These are phyloP conservation scores for Halophytophthora polymorphica DNA, from an alignment of 352 stramenopile genomes.

Conservation along the genomic window DNA sequence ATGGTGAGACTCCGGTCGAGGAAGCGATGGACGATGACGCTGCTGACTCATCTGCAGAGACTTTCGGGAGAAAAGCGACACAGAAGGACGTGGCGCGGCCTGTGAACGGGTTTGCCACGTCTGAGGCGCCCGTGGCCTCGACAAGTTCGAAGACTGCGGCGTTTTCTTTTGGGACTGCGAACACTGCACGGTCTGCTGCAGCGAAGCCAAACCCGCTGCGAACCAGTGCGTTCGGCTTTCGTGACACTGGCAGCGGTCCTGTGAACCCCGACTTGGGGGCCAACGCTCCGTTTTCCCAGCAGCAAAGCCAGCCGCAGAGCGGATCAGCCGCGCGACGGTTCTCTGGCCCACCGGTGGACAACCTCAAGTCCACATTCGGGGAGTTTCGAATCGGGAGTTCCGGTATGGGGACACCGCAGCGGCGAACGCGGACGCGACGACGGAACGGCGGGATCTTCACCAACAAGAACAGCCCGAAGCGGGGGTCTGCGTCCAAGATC, in stretches of 20 bases:
- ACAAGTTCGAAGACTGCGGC: not conserved
- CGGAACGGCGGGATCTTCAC: constrained; percentile 34
- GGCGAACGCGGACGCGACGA: constrained; percentile 5
- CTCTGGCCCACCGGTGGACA: constrained; percentile 1
- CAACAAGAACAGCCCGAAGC: constrained; percentile 22
- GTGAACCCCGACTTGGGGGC: not conserved
- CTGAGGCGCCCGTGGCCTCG: not conserved
- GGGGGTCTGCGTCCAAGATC: constrained; percentile 9
- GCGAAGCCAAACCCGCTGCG: constrained; percentile 1
- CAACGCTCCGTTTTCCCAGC: constrained; percentile 14
- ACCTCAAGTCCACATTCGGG: constrained; percentile 5
- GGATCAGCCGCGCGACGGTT: constrained; percentile 2
- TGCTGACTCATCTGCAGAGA: not conserved
- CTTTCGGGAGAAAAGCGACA: constrained; percentile 1
- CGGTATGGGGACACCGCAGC: constrained; percentile 8
- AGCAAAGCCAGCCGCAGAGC: constrained; percentile 1
- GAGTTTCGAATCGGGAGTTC: constrained; percentile 28
- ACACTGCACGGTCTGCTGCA: not conserved
- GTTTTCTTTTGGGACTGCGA: constrained; percentile 13
- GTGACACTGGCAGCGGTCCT: not conserved
- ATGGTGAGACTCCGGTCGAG: constrained; percentile 3
- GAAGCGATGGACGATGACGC: not conserved
- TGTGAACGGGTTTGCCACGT: too few relatives aligned
- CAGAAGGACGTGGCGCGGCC: too few relatives aligned
- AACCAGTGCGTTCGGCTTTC: constrained; percentile 5